Conservation (phyloP, 768 basidiomycete species). For the Butyriboletus loyo region DNA sequence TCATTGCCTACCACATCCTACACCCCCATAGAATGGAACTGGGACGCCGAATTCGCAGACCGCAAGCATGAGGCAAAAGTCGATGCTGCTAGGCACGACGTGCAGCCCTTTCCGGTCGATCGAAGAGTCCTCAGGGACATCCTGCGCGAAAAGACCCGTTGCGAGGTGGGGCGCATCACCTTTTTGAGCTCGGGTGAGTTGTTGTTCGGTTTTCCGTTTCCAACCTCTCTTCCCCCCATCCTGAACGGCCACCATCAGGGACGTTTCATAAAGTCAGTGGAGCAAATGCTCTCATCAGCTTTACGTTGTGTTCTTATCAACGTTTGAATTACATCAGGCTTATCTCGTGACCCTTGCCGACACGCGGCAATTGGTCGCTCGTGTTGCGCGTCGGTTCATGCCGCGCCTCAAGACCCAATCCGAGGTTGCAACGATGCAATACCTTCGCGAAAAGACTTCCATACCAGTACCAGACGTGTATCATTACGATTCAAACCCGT, state of each 20-base stretch:
- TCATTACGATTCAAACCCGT: conserved; percentile 79
- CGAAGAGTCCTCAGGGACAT: conserved; percentile 72
- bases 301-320: conserved; percentile 6
- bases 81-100: conserved; percentile 59
- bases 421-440: conserved; percentile 83
- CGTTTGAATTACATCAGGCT: conserved; percentile 45
- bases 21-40: conserved; percentile 56
- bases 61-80: conserved; percentile 59
- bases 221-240: too few species aligned
- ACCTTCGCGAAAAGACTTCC: conserved; percentile 63
- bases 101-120: conserved; percentile 73
- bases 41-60: conserved; percentile 71
- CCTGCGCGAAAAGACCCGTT: conserved; percentile 64
- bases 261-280: conserved; percentile 77
- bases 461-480: conserved; percentile 76
- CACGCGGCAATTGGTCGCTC: conserved; percentile 62
- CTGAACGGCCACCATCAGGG: conserved; percentile 40
- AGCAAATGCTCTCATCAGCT: not conserved
- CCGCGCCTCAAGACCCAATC: conserved; percentile 84
- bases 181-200: conserved; percentile 72
- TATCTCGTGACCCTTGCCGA: conserved; percentile 71
- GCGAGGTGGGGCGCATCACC: conserved; percentile 63
- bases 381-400: conserved; percentile 84
- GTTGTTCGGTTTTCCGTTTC: conserved; percentile 8
- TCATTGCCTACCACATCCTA: conserved; percentile 4